A percentile compares a stretch with the other conserved stretches of the same genome.
These are phyloP conservation scores for Diplodia scrobiculata DNA, from an alignment of 2,329 filamentous ascomycete genomes.

Conservation along the genomic window DNA sequence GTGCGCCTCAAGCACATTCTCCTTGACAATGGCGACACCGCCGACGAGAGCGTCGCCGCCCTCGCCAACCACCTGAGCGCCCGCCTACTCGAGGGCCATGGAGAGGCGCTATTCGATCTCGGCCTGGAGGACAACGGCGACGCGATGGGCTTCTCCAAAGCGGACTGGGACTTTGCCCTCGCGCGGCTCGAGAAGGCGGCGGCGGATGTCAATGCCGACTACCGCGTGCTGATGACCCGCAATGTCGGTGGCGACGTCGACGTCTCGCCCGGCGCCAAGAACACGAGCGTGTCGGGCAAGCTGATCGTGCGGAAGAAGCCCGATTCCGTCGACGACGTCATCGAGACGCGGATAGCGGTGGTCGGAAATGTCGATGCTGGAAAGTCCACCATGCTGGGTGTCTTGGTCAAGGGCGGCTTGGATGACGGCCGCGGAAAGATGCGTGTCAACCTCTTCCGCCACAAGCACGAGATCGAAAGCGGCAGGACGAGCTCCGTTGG, in stretches of 20 bases:
- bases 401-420: conserved; percentile 90
- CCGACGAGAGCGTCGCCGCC: conserved; percentile 62
- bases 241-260: conserved; percentile 77
- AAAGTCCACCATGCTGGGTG: conserved; percentile 93
- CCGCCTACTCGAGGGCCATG: conserved; percentile 78
- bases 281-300: conserved; percentile 79
- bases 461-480: conserved; percentile 97
- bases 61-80: conserved; percentile 67
- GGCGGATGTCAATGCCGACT: conserved; percentile 68
- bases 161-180: conserved; percentile 75
- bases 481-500: conserved; percentile 94
- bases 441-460: conserved; percentile 91
- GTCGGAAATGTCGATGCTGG: conserved; percentile 97
- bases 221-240: conserved; percentile 81
- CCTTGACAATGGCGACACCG: conserved; percentile 55
- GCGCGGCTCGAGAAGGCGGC: conserved; percentile 67
- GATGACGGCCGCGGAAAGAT: conserved; percentile 94
- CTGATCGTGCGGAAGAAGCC: conserved; percentile 77
- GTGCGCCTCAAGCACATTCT: conserved; percentile 76
- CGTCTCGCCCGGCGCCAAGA: conserved; percentile 70
- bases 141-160: conserved; percentile 71
- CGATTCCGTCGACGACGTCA: conserved; percentile 76
- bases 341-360: conserved; percentile 93
- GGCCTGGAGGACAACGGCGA: conserved; percentile 90
- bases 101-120: conserved; percentile 88